These are phyloP conservation scores for Hyaloscypha finlandica DNA, from an alignment of 495 filamentous ascomycete genomes.

Conservation along the genomic window DNA sequence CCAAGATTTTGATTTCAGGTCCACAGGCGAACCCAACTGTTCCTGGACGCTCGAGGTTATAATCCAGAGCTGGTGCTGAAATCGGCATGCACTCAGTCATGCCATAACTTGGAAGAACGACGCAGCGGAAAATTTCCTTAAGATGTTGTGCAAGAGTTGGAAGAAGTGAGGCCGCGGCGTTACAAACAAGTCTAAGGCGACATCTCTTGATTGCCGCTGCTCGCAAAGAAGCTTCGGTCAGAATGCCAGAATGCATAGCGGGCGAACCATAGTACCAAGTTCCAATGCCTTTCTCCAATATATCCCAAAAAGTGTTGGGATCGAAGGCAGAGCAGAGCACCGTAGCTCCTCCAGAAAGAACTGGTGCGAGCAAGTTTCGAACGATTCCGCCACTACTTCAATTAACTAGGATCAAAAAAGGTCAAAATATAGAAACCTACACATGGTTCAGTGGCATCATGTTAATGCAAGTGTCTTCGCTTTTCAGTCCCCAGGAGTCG, in stretches of 20 bases:
- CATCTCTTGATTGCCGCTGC: constrained; percentile 38
- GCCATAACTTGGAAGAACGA: constrained; percentile 47
- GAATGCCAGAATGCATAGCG: constrained; percentile 48
- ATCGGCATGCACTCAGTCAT: constrained; percentile 56
- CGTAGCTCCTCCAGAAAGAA: constrained; percentile 42
- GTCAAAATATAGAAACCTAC: background rate
- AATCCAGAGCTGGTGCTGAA: constrained; percentile 42
- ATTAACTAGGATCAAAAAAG: no score
- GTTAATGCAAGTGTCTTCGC: constrained; percentile 43
- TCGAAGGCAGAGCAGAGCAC: constrained; percentile 50
- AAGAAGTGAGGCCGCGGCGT: constrained; percentile 47
- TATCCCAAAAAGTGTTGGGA: constrained; percentile 50
- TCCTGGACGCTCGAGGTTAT: constrained; percentile 43
- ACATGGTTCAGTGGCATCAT: constrained; percentile 53
- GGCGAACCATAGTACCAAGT: constrained; percentile 56
- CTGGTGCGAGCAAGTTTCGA: constrained; percentile 44
- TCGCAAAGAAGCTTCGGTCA: constrained; percentile 19
- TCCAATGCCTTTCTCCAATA: constrained; percentile 39
- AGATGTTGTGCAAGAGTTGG: constrained; percentile 42
- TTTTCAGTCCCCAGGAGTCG: constrained; percentile 23
- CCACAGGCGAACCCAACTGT: constrained; percentile 47
- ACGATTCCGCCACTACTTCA: constrained; percentile 36
- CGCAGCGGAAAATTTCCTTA: constrained; percentile 41
- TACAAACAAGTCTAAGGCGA: constrained; percentile 44
- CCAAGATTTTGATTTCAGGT: constrained; percentile 43